Conservation (phyloP, 2,329 filamentous ascomycete genomes). For the Davidsoniella virescens region DNA sequence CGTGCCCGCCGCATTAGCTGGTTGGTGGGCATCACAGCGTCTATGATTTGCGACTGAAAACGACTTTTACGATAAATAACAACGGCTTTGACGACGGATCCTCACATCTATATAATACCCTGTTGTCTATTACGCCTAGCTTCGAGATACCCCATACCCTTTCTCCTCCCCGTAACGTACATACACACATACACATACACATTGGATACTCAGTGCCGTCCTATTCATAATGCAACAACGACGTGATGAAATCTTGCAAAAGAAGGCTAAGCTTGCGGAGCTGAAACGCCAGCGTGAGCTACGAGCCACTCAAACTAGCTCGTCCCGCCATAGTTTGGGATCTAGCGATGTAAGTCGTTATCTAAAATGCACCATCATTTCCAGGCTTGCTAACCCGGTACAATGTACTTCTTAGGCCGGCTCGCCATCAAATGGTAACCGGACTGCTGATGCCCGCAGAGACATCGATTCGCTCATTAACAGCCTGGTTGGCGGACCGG, state of each 20-base stretch:
- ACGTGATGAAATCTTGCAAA: constrained; percentile 89
- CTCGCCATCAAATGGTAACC: constrained; percentile 19
- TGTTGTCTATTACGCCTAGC: neutral
- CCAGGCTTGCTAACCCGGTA: neutral
- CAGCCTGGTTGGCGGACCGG: constrained; percentile 55
- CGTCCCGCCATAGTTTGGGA: constrained; percentile 51
- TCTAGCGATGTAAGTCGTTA: constrained; percentile 46
- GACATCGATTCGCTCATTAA: constrained; percentile 79
- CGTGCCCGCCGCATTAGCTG: neutral
- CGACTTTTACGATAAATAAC: too few species aligned
- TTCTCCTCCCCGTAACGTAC: neutral
- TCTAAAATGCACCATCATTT: constrained; percentile 10
- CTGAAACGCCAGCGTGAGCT: constrained; percentile 83
- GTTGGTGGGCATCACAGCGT: too few species aligned
- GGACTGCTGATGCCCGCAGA: constrained; percentile 46
- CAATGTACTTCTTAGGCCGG: constrained; percentile 2
- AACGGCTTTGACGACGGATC: neutral
- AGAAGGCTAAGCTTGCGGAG: constrained; percentile 93
- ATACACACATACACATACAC: neutral
- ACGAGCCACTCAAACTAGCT: constrained; percentile 58
- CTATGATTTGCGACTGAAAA: too few species aligned
- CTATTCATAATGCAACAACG: constrained; percentile 43
- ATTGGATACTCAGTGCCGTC: neutral
- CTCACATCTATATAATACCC: neutral
- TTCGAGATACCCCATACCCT: neutral